These are phyloP conservation scores for Musa itinerans DNA, from an alignment of 176 grass and related monocot genomes.

Conservation along the genomic window DNA sequence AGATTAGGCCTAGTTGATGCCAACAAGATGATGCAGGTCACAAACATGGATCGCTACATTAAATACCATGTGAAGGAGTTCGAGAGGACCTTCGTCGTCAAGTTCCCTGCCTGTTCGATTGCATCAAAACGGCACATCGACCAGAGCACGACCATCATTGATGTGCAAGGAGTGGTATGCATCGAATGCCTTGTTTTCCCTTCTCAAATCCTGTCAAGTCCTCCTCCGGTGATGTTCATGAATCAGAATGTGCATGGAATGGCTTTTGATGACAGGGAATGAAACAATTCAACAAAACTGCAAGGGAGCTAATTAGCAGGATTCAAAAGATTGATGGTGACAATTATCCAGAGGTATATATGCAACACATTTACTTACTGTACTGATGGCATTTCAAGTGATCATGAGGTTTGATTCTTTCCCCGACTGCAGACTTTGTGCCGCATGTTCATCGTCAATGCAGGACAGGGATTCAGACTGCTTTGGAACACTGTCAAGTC, in stretches of 20 bases:
- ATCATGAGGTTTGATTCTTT: neutral
- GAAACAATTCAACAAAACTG: constrained; percentile 93
- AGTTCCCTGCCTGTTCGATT: constrained; percentile 96
- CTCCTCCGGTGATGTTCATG: too few relatives aligned
- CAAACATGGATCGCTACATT: constrained; percentile 90
- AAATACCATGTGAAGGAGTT: constrained; percentile 96
- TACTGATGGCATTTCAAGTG: neutral
- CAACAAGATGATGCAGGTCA: constrained; percentile 86
- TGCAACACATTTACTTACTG: neutral
- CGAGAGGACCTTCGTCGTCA: constrained; percentile 74
- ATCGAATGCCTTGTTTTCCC: too few relatives aligned
- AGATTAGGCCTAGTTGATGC: constrained; percentile 78
- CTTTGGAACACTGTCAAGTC: constrained; percentile 89
- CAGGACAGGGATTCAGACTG: constrained; percentile 86
- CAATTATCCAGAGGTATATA: constrained; percentile 81
- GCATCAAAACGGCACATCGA: constrained; percentile 75
- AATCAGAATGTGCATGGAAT: too few relatives aligned
- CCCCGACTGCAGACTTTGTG: constrained; percentile 52
- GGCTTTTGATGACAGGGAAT: constrained; percentile 35
- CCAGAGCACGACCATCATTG: constrained; percentile 97
- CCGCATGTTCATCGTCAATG: constrained; percentile 99
- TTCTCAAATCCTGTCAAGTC: too few relatives aligned
- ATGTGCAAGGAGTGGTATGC: constrained; percentile 94
- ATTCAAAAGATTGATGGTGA: constrained; percentile 95
- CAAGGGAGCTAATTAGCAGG: constrained; percentile 71